Evolutionary conservation across 2,329 filamentous ascomycete species (phyloP), one percentile per base, ranked within the genome.

Genomic region (Aspergillus persii): DNA sequence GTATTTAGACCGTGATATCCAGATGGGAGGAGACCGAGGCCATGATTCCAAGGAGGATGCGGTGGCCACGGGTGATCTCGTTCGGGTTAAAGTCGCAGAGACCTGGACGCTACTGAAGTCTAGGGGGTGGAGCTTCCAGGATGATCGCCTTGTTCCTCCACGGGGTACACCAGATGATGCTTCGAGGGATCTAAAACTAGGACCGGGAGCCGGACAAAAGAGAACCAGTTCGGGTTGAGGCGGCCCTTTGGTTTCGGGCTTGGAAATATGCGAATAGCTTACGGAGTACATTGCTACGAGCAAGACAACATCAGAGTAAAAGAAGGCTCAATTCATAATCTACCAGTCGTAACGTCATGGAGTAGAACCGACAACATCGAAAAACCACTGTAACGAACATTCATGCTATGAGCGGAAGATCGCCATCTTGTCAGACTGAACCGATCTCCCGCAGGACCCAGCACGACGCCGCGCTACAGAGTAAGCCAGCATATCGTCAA

Each of bases 31-130:
- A 60, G 63, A 76, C 18, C 67, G 75, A 23, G 95, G 95, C 0
- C 95, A 99, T 74, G 95, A 99, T 77, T 96, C 91, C 29, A 89
- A 89, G 29, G 95, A 99, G 74, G 95, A 99, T 71, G 92, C 95
- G 0, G 84, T 89, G 50, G 91, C 93, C 0, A 94, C 96, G 0
- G 95, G 94, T 0, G 92, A 98, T 61, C 75, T 99, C 54, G 90
- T 96, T 0, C 81, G 89, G 50, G 81, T 86, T 53, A 90, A 87
- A 73, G 82, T 96, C 5, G 83, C 80, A 54, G 82, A 89, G 56
- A 83, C 86, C 62, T 96, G 92, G 91, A 84, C 82, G 62, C 75
- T 77, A 33, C 79, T 95, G 81, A 83, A 85, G 73, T 75, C 77
- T 46, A 77, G 83, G 26, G 92, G 92, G 0, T 96, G 91, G 89